Base-by-base conservation (phyloP, 768 basidiomycete species). In the Mrakia frigida region DNA sequence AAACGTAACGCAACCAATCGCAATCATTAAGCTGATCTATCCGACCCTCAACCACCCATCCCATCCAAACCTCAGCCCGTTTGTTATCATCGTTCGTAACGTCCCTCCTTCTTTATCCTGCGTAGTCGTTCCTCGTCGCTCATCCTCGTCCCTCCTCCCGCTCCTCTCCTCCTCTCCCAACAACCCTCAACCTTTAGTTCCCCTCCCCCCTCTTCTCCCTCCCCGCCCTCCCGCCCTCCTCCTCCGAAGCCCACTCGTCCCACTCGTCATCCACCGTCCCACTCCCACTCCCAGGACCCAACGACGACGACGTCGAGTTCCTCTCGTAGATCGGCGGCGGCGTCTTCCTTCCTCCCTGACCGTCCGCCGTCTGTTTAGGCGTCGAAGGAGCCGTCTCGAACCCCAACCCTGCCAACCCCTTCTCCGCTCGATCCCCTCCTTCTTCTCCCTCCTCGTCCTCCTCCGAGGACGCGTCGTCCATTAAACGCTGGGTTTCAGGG, bases 221-320 rank as follows among this genome's bases (percentile, higher is more conserved):
- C 25, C 35, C 23, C 65, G 6, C 35, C 31, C 65, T 21, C 14
- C 37, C 35, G 18, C 14, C 70, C 28, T 72, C 71, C 21, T 72
- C 71, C 71, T 72, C 71, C n/a, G 21, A 5, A 6, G 7, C 71
- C 71, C 71, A 72, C 25, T 60, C 71, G 23, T 72, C 71, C 71
- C 50, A 72, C 50, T 72, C 59, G 0, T 72, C 37, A 18, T 56
- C 37, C 23, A 60, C 53, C 59, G 35, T 72, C 53, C 39, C 39
- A 18, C 25, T 50, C 11, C 25, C 31, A 14, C 10, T 72, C 50
- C 23, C n/a, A 50, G 46, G n/a, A 14, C 33, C 37, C 14, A 18
- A 37, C 71, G 33, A n/a, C n/a, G n/a, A n/a, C n/a, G n/a, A n/a
- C n/a, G n/a, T n/a, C n/a, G n/a, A n/a, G n/a, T n/a, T 53, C 31